Evolutionary conservation across 805 yeast genomes (phyloP).

Genomic region (Pichia sporocuriosa): DNA sequence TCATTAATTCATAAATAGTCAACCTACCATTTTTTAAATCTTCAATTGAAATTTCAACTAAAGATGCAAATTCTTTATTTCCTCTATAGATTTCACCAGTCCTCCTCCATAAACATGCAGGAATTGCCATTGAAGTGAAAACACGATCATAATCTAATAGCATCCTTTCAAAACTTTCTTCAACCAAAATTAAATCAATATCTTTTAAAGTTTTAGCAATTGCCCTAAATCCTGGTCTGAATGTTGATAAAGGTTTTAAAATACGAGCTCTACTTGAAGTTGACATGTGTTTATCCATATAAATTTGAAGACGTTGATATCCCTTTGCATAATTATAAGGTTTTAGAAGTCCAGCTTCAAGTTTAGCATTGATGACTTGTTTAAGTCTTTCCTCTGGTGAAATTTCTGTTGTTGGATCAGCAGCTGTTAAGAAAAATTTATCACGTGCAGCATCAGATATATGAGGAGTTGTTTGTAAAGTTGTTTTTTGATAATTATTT

Average conservation of each 20-base stretch:
- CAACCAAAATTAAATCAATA: conserved; percentile 85
- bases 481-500: neutral
- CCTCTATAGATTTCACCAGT: conserved; percentile 96
- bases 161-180: conserved; percentile 92
- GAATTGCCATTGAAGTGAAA: conserved; percentile 95
- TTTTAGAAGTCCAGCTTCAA: conserved; percentile 85
- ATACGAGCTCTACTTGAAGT: conserved; percentile 77
- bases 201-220: conserved; percentile 86
- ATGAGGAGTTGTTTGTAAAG: conserved; percentile 16
- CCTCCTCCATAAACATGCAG: conserved; percentile 95
- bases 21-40: conserved; percentile 87
- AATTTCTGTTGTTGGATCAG: conserved; percentile 91
- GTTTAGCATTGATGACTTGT: conserved; percentile 88
- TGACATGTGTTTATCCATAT: conserved; percentile 92
- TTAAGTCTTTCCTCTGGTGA: conserved; percentile 91
- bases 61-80: conserved; percentile 89
- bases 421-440: conserved; percentile 91
- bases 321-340: conserved; percentile 95
- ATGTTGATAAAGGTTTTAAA: conserved; percentile 73
- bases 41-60: conserved; percentile 85
- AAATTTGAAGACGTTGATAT: conserved; percentile 78
- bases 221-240: conserved; percentile 89
- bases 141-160: conserved; percentile 88
- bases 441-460: conserved; percentile 79
- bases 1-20: conserved; percentile 90